Evolutionary conservation across 2,329 filamentous ascomycete genomes (phyloP).

Genomic region (Cadophora sp.): DNA sequence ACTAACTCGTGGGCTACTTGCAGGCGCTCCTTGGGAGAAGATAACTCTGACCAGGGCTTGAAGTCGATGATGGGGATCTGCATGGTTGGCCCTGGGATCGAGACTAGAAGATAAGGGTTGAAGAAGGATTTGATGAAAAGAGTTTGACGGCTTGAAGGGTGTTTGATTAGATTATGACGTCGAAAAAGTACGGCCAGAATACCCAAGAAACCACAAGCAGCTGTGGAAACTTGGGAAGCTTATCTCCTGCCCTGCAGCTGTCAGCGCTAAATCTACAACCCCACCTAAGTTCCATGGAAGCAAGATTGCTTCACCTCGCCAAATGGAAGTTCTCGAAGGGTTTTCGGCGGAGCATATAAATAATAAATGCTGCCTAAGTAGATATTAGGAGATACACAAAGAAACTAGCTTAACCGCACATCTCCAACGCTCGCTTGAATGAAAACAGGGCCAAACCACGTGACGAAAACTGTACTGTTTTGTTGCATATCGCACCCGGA

Average conservation of each 20-base stretch:
- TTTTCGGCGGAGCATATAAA: too few relatives aligned
- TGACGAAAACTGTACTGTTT: background rate
- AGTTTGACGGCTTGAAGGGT: too few relatives aligned
- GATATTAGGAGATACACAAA: too few relatives aligned
- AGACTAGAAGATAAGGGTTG: too few relatives aligned
- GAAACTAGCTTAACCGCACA: too few relatives aligned
- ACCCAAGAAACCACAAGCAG: background rate
- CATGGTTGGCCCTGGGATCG: background rate
- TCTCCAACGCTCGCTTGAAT: background rate
- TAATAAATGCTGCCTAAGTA: too few relatives aligned
- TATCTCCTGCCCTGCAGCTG: background rate
- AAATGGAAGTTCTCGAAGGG: too few relatives aligned
- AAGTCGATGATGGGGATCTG: conserved; percentile 25
- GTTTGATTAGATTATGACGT: too few relatives aligned
- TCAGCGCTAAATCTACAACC: background rate
- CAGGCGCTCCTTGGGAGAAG: conserved; percentile 9
- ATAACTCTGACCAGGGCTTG: background rate
- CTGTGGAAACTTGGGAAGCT: background rate
- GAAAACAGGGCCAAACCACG: background rate
- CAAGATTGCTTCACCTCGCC: too few relatives aligned
- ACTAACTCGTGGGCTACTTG: conserved; percentile 22
- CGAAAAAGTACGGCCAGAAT: too few relatives aligned
- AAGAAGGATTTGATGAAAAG: too few relatives aligned
- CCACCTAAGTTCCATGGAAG: background rate
- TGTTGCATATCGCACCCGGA: conserved; percentile 8